These are phyloP conservation scores for Lolium multiflorum DNA, from an alignment of 176 grass and related monocot species.

Conservation along the genomic window DNA sequence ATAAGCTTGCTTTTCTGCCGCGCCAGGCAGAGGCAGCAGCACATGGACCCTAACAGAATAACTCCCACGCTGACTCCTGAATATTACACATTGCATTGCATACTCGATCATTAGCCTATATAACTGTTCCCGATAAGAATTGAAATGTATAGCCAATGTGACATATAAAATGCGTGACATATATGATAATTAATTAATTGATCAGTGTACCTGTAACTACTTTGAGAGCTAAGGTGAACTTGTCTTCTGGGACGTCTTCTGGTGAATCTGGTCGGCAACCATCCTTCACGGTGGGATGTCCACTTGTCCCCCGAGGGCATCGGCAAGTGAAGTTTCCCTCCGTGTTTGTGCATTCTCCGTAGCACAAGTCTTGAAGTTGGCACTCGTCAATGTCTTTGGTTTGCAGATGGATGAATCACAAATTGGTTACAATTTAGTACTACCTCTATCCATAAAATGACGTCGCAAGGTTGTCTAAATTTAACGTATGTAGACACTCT, in stretches of 20 bases:
- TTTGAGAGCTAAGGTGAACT: conserved; percentile 61
- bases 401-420: too few relatives aligned
- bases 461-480: too few relatives aligned
- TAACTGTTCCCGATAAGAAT: not conserved
- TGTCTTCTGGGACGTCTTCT: too few relatives aligned
- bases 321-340: conserved; percentile 23
- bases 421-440: not conserved
- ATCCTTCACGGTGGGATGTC: not conserved
- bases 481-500: too few relatives aligned
- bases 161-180: not conserved
- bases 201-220: conserved; percentile 42
- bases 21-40: conserved; percentile 41
- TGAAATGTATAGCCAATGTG: too few relatives aligned
- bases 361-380: conserved; percentile 1
- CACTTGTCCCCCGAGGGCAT: conserved; percentile 48
- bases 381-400: conserved; percentile 73
- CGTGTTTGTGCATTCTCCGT: conserved; percentile 46
- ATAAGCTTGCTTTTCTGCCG: conserved; percentile 59
- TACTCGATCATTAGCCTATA: not conserved
- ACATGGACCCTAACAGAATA: conserved; percentile 44
- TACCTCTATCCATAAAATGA: too few relatives aligned
- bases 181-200: not conserved
- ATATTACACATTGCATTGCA: not conserved
- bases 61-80: conserved; percentile 57
- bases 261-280: conserved; percentile 55